Percentiles rank a stretch among this genome's conserved stretches.
These are phyloP conservation scores for Mimosa bimucronata DNA, from an alignment of 306 rosid species.

Conservation along the genomic window DNA sequence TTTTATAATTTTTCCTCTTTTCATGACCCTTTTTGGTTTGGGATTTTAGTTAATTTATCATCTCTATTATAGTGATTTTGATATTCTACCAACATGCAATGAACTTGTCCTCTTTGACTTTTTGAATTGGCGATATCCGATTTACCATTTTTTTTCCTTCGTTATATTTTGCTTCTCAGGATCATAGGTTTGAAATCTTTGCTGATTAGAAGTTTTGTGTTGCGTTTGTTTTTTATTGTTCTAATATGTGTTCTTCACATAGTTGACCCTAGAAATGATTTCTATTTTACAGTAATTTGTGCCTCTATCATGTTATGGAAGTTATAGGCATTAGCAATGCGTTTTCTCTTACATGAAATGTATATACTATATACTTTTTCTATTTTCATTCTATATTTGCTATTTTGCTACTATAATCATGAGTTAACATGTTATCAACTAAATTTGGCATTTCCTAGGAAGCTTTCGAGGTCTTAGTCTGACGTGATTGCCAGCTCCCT, in stretches of 20 bases:
- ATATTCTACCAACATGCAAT: neutral
- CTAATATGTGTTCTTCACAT: neutral
- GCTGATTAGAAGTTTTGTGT: neutral
- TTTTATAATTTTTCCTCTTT: no score
- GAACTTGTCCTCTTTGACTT: neutral
- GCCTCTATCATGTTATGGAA: no score
- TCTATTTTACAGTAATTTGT: neutral
- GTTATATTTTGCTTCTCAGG: conserved; percentile 24
- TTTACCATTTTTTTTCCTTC: neutral
- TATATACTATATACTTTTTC: neutral
- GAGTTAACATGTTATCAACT: neutral
- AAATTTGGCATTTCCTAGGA: neutral
- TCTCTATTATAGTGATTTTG: neutral
- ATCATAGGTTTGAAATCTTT: conserved; percentile 2
- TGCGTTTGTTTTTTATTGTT: neutral
- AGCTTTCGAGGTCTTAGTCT: neutral
- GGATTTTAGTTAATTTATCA: neutral
- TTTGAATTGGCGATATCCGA: conserved; percentile 26
- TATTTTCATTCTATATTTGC: neutral
- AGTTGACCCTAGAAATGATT: neutral
- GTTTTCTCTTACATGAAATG: neutral
- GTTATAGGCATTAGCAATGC: no score
- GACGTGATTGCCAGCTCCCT: neutral
- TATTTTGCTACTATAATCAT: neutral
- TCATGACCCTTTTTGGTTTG: neutral